Base-by-base conservation (phyloP, 371 early-diverging fungal genomes). In the Rhizopus stolonifer region DNA sequence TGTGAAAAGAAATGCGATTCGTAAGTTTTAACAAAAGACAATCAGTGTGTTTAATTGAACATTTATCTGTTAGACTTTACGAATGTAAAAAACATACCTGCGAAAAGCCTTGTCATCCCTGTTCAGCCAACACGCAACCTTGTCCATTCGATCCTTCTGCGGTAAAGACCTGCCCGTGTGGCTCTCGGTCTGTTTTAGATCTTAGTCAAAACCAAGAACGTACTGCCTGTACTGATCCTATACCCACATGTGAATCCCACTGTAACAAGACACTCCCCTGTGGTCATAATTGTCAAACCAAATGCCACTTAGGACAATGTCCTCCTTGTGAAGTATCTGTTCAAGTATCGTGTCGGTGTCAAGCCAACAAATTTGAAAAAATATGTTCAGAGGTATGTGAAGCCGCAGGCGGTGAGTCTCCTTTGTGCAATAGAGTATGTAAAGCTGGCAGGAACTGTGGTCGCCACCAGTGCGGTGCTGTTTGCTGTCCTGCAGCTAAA, bases 111-210 rank as follows among this genome's bases (percentile, higher is more conserved):
- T 96, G 96, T 56, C 96, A 95, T 67, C 77, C 81, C 0, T 65
- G 69, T 8, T 65, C 59, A 26, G 60, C 67, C 0, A 79, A 79
- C 29, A 65, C 74, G 18, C 77, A 61, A 19, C 46, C 62, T 13
- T 96, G 96, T 56, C 88, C 91, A 4, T 74, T 77, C 33, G 88
- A 87, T 64, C 94, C 94, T 0, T 49, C 53, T 1, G 31, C 60
- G 1, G 70, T 88, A 1, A 71, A 47, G 24, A 79, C 81, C 0
- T 96, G 96, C 58, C 95, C 94, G n/a, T 96, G 96, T 61, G 92
- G 92, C 10, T 57, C 78, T n/a, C 65, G 62, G 26, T 29, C 70
- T 0, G 58, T 81, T 1, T 61, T 67, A 0, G 52, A 49, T 0
- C 51, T 78, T 10, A 52, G 80, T 2, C 60, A 77, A 31, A 54